phyloP scores from a whole-genome alignment of 805 yeast genomes.

The Hanseniaspora hatyaiensis region DNA sequence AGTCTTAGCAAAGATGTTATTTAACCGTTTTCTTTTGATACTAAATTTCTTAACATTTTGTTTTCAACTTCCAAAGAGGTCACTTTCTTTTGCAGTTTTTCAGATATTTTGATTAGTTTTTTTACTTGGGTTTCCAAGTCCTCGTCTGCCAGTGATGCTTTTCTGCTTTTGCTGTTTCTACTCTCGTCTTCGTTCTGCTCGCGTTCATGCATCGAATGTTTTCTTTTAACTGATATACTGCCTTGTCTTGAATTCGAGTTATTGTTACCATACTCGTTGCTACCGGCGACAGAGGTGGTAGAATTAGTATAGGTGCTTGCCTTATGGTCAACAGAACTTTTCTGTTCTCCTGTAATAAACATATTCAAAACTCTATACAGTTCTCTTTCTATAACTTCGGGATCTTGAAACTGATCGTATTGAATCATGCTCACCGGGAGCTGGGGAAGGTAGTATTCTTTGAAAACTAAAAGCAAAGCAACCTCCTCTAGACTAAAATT shows the following conservation, averaged over 20 bases:
- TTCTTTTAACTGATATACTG: too few relatives aligned
- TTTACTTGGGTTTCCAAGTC: constrained; percentile 70
- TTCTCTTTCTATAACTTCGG: background rate
- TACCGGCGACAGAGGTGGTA: background rate
- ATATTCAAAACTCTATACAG: constrained; percentile 9
- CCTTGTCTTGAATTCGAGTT: too few relatives aligned
- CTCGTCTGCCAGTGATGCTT: constrained; percentile 49
- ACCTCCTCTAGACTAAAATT: constrained; percentile 4
- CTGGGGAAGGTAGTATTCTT: constrained; percentile 13
- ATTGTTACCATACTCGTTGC: background rate
- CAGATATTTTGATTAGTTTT: constrained; percentile 59
- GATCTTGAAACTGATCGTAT: constrained; percentile 13
- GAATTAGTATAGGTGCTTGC: too few relatives aligned
- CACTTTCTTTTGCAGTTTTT: constrained; percentile 56
- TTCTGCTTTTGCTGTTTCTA: too few relatives aligned
- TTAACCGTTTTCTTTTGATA: constrained; percentile 79
- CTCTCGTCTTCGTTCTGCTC: too few relatives aligned
- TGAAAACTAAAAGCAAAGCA: constrained; percentile 8
- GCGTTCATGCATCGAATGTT: too few relatives aligned
- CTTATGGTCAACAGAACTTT: too few relatives aligned
- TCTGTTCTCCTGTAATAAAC: too few relatives aligned
- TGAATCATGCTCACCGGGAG: constrained; percentile 14
- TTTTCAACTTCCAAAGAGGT: constrained; percentile 90
- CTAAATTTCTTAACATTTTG: constrained; percentile 66
- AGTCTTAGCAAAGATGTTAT: too few relatives aligned